Evolutionary conservation across 371 early-diverging fungal species (phyloP), one percentile per base, ranked within the genome.

Genomic region (Syncephalastrum racemosum): DNA sequence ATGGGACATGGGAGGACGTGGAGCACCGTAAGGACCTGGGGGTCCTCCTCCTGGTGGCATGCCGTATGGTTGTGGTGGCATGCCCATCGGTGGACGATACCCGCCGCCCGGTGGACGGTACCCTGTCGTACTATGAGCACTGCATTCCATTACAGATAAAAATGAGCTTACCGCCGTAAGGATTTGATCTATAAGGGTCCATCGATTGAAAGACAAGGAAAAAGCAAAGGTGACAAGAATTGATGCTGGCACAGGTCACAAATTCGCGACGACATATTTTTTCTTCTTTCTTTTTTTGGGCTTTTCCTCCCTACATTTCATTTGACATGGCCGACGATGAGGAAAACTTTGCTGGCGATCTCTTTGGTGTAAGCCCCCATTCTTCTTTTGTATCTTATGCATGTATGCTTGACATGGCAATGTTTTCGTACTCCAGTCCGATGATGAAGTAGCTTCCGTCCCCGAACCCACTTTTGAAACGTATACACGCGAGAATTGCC

Each of bases 381-480:
- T 25, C 50, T 8, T 19, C 15, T 15, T 48, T 10, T 40, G 4
- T 41, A 0, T 18, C 4, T 25, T 5, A 31, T 24, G 5, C 14
- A 19, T 42, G 23, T 20, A 8, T 4, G 15, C 40, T 54, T 23
- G 24, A 14, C 10, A 25, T 51, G 19, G 49, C 31, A 48, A 18
- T 36, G 50, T 43, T 39, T 5, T 4, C n/a, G 43, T 24, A 1
- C 12, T 44, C 27, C 47, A 50, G 53, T 59, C 77, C 58, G 73
- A 65, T 51, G 82, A 79, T 46, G 64, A 62, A 55, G 55, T 43
- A 18, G 66, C 70, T 7, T 73, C 75, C 31, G 68, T 71, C 41
- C 70, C 80, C 16, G 77, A 79, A 46, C 79, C 83, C 22, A 82
- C 80, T 12, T 79, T 69, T 55, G 81, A 82, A 54, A 51, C 66